phyloP scores from a whole-genome alignment of 768 basidiomycete genomes.

The Sporobolomyces pararoseus region DNA sequence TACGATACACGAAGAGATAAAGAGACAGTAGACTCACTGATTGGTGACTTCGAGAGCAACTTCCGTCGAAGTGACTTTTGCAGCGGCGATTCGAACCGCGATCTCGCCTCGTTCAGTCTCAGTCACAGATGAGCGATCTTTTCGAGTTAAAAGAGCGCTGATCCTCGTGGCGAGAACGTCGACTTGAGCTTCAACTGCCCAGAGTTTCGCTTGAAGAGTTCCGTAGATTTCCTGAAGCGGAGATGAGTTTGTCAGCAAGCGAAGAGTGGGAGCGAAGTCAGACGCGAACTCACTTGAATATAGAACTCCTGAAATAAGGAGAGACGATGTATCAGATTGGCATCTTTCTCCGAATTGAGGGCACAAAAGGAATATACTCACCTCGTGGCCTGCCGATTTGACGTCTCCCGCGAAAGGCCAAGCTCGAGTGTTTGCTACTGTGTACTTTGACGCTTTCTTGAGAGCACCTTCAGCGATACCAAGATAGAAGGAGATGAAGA shows the following conservation, averaged over 20 bases:
- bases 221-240: conserved; percentile 22
- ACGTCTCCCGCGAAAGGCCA: conserved; percentile 8
- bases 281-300: conserved; percentile 6
- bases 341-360: no score
- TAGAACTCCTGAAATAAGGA: conserved; percentile 20
- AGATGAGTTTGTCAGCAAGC: no score
- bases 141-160: not conserved
- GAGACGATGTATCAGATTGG: no score
- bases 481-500: conserved; percentile 22
- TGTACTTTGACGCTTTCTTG: conserved; percentile 1
- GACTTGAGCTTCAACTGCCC: conserved; percentile 19
- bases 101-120: conserved; percentile 7
- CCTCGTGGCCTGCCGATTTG: conserved; percentile 2
- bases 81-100: conserved; percentile 8
- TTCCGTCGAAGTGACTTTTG: conserved; percentile 18
- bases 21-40: not conserved
- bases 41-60: conserved; percentile 13
- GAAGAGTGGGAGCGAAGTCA: not conserved
- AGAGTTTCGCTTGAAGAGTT: conserved; percentile 9
- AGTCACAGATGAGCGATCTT: not conserved
- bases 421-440: conserved; percentile 10
- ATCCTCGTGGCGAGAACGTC: not conserved
- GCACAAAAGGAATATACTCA: not conserved
- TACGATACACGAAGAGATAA: not conserved
- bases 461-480: conserved; percentile 28